phyloP scores from a whole-genome alignment of 2,329 filamentous ascomycete genomes.

The Xylaria sp. region DNA sequence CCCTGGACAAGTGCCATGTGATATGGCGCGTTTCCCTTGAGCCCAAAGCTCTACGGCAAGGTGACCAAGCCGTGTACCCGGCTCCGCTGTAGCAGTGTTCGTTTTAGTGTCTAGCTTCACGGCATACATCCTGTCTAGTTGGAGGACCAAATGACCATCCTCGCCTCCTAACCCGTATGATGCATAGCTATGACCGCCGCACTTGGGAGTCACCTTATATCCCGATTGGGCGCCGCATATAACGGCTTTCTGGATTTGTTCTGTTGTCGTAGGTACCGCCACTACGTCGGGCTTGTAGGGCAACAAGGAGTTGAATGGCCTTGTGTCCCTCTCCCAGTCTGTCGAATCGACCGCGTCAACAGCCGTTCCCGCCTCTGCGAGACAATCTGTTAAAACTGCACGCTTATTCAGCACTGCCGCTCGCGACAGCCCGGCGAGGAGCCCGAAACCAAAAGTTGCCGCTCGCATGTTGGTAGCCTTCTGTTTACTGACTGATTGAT shows the following conservation, averaged over 20 bases:
- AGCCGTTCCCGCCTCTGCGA: constrained; percentile 31
- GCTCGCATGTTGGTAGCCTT: constrained; percentile 32
- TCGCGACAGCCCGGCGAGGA: constrained; percentile 33
- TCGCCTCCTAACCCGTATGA: constrained; percentile 52
- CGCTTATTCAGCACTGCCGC: constrained; percentile 36
- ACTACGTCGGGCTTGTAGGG: constrained; percentile 47
- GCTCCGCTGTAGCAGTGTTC: constrained; percentile 49
- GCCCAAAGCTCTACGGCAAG: constrained; percentile 43
- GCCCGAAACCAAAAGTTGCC: constrained; percentile 32
- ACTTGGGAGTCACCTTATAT: constrained; percentile 52
- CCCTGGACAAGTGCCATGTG: constrained; percentile 48
- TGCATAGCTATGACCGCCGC: constrained; percentile 57
- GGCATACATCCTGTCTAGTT: constrained; percentile 50
- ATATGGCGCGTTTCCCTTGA: constrained; percentile 43
- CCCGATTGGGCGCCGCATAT: constrained; percentile 48
- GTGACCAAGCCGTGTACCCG: constrained; percentile 52
- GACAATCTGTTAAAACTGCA: constrained; percentile 39
- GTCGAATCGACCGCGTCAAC: constrained; percentile 37
- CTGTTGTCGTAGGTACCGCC: constrained; percentile 48
- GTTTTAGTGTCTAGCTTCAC: constrained; percentile 47
- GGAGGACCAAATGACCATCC: constrained; percentile 52
- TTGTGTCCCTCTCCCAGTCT: constrained; percentile 39
- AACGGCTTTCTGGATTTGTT: constrained; percentile 52
- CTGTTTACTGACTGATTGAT: background rate
- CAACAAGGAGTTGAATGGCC: constrained; percentile 40